phyloP scores from a whole-genome alignment of 75 land plant species.

The Cunninghamia lanceolata region DNA sequence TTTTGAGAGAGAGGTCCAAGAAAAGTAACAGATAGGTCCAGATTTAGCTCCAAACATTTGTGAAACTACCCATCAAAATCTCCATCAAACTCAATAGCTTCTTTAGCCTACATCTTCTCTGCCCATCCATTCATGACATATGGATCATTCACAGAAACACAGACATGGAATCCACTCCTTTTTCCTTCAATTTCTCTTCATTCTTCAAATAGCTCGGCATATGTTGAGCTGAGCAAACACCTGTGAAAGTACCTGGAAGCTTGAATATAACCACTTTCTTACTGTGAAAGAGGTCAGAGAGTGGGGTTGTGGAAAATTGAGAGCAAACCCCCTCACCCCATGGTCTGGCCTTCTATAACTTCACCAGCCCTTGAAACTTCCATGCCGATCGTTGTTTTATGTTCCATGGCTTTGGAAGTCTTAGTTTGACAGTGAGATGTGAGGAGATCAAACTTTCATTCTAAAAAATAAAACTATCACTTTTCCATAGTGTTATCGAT shows the following conservation, averaged over 20 bases:
- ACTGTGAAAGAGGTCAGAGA: no score
- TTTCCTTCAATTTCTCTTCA: slow-evolving; percentile 78
- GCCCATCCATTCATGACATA: slow-evolving; percentile 94
- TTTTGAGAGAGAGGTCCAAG: slow-evolving; percentile 90
- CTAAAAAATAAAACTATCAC: no score
- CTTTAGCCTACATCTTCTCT: slow-evolving; percentile 85
- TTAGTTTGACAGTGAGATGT: no score
- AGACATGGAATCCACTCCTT: slow-evolving; percentile 85
- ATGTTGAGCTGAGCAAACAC: slow-evolving; percentile 83
- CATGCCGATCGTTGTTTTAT: no score
- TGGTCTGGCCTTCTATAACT: no score
- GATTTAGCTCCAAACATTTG: slow-evolving; percentile 60
- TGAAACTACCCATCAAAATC: slow-evolving; percentile 96
- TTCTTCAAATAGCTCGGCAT: slow-evolving; percentile 92
- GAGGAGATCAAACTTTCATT: no score
- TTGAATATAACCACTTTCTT: no score
- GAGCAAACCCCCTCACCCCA: no score
- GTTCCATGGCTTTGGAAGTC: no score
- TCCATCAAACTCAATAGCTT: slow-evolving; percentile 89
- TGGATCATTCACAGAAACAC: slow-evolving; percentile 98
- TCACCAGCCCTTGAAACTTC: no score
- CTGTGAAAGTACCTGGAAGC: slow-evolving; percentile 99
- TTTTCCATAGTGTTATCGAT: no score
- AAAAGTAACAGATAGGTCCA: slow-evolving; percentile 83
- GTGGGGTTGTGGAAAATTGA: no score